Percentiles rank a stretch among this genome's conserved stretches.
Conservation (phyloP, 169 alveolate species). For the Plasmodium fragile region DNA sequence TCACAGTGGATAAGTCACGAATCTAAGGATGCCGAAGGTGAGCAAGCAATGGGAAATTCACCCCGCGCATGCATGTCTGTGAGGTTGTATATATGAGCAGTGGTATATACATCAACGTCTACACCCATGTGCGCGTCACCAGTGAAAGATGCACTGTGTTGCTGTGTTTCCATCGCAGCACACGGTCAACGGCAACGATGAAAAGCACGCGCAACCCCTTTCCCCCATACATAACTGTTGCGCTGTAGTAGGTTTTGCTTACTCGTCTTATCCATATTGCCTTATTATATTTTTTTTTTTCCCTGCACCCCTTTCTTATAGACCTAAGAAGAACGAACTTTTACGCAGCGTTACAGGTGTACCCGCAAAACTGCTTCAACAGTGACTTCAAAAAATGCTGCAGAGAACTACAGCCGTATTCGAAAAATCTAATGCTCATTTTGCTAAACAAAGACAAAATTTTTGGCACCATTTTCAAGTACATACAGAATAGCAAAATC, state of each 20-base stretch:
- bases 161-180: neutral
- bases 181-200: neutral
- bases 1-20: slow-evolving; percentile 14
- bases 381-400: slow-evolving; percentile 61
- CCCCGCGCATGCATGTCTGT: neutral
- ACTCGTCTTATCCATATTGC: neutral
- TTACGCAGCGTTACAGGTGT: slow-evolving; percentile 29
- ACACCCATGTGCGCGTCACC: neutral
- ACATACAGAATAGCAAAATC: slow-evolving; percentile 57
- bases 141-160: neutral
- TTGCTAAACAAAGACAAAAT: slow-evolving; percentile 60
- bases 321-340: slow-evolving; percentile 59
- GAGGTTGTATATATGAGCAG: neutral
- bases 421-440: slow-evolving; percentile 64
- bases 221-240: neutral
- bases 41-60: neutral
- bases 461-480: slow-evolving; percentile 39
- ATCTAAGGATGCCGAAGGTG: slow-evolving; percentile 23
- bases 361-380: slow-evolving; percentile 47
- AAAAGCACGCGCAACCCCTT: neutral
- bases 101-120: neutral
- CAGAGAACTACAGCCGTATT: slow-evolving; percentile 20
- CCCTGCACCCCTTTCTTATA: neutral
- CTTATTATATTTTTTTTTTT: neutral
- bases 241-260: neutral